These are phyloP conservation scores for Pyrenophora graminea DNA, from an alignment of 2,329 filamentous ascomycete genomes.

Conservation along the genomic window DNA sequence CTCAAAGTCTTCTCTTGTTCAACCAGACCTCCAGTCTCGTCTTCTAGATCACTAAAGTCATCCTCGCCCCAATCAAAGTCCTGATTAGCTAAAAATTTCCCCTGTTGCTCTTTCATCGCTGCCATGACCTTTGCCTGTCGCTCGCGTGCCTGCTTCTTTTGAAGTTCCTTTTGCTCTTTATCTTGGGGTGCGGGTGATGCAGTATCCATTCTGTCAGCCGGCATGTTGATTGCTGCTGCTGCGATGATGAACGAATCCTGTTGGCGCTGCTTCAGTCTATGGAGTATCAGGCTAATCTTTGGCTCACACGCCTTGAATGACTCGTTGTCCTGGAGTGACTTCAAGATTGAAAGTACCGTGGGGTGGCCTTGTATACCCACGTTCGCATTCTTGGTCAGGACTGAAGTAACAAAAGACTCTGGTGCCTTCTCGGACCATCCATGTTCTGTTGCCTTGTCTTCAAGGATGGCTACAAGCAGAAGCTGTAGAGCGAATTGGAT, in stretches of 20 bases:
- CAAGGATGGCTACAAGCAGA: constrained; percentile 79
- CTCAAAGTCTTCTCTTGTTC: constrained; percentile 79
- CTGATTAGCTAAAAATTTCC: constrained; percentile 89
- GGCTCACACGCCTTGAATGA: constrained; percentile 82
- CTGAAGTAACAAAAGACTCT: constrained; percentile 72
- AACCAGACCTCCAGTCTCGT: constrained; percentile 60
- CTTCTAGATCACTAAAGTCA: constrained; percentile 75
- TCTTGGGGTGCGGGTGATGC: constrained; percentile 75
- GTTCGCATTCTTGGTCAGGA: constrained; percentile 67
- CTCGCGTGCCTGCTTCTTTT: constrained; percentile 88
- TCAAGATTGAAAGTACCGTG: constrained; percentile 59
- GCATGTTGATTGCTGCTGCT: constrained; percentile 62
- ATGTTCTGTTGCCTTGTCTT: constrained; percentile 66
- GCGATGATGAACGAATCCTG: constrained; percentile 73
- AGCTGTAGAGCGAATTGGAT: constrained; percentile 90
- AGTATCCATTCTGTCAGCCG: constrained; percentile 78
- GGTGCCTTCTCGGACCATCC: constrained; percentile 49
- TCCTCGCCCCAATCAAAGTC: constrained; percentile 87
- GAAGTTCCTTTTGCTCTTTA: constrained; percentile 77
- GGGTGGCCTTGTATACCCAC: constrained; percentile 35
- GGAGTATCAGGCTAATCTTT: constrained; percentile 82
- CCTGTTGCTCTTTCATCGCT: constrained; percentile 96
- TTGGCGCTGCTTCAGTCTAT: constrained; percentile 80
- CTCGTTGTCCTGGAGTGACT: constrained; percentile 63
- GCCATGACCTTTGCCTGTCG: constrained; percentile 95